Conservation (phyloP, 2,329 filamentous ascomycete species). For the Bipolaris cookei region DNA sequence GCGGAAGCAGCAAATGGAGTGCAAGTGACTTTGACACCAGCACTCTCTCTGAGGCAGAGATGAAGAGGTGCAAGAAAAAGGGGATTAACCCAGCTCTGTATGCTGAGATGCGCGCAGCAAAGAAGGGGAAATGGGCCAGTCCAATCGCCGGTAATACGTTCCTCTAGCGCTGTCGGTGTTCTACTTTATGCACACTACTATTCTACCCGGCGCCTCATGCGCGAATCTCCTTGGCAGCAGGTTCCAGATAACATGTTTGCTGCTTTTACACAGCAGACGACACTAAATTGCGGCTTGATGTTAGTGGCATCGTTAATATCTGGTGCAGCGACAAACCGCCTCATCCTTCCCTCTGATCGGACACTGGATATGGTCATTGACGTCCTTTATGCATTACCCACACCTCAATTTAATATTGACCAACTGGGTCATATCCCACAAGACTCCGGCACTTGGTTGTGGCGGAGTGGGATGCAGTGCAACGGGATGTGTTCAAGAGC, state of each 20-base stretch:
- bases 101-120: conserved; percentile 56
- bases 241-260: not conserved
- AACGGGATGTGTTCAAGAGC: not conserved
- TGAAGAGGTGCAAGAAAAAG: conserved; percentile 55
- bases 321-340: not conserved
- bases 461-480: not conserved
- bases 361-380: not conserved
- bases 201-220: not conserved
- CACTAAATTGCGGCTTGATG: conserved; percentile 1
- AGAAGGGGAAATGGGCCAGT: conserved; percentile 49
- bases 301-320: not conserved
- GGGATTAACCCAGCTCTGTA: conserved; percentile 56
- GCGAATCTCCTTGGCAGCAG: not conserved
- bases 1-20: conserved; percentile 45
- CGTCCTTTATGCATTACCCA: conserved; percentile 4
- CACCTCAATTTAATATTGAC: conserved; percentile 4
- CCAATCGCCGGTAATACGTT: conserved; percentile 46
- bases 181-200: not conserved
- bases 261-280: conserved; percentile 4
- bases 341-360: not conserved
- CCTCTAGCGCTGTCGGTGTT: conserved; percentile 19
- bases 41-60: conserved; percentile 48
- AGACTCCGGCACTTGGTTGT: not conserved
- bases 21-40: conserved; percentile 51
- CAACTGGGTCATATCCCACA: conserved; percentile 1